phyloP scores from a whole-genome alignment of 352 stramenopile species.

The Blastocystis sp. region DNA sequence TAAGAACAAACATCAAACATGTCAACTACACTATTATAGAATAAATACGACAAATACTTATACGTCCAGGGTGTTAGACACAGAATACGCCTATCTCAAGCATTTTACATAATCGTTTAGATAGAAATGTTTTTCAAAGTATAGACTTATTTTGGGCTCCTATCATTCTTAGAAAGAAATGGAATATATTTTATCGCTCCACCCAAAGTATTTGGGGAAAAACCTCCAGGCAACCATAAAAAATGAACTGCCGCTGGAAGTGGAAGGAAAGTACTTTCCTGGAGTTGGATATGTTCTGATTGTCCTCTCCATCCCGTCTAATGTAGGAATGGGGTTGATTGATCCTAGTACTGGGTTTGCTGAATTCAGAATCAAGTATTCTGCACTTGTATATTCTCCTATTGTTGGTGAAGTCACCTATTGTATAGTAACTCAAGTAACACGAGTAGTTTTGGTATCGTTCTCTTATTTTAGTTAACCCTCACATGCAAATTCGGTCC shows the following conservation, averaged over 20 bases:
- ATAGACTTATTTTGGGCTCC: neutral
- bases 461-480: neutral
- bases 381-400: conserved; percentile 46
- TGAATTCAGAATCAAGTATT: conserved; percentile 40
- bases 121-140: conserved; percentile 52
- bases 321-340: conserved; percentile 33
- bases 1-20: too few relatives aligned
- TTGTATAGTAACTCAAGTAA: conserved; percentile 41
- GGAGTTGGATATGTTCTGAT: conserved; percentile 52
- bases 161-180: conserved; percentile 37
- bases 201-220: conserved; percentile 56
- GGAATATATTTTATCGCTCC: conserved; percentile 54
- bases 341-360: conserved; percentile 49
- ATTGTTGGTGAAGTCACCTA: conserved; percentile 38
- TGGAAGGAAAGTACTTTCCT: conserved; percentile 46
- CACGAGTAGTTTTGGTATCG: neutral
- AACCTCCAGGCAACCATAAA: conserved; percentile 55
- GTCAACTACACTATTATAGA: too few relatives aligned
- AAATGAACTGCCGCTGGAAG: neutral
- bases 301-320: neutral
- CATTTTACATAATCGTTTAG: too few relatives aligned
- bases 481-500: conserved; percentile 23
- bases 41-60: too few relatives aligned
- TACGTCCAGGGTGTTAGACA: too few relatives aligned
- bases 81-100: too few relatives aligned